Evolutionary conservation across 192 early-diverging fungal species (phyloP).

Genomic region (Mortierella hygrophila): DNA sequence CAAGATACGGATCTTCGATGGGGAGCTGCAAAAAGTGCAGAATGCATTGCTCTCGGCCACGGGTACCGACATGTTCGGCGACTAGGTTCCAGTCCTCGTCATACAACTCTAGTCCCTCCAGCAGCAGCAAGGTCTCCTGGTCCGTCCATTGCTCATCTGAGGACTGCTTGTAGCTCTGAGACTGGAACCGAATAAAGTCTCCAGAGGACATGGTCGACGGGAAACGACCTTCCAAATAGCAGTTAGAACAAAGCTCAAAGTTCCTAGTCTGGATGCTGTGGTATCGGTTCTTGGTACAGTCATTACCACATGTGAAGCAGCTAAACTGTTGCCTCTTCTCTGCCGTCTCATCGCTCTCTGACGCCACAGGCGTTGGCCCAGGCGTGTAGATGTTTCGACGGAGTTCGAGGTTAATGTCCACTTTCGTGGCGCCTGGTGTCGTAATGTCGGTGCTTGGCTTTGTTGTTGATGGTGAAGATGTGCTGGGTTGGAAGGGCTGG

Average conservation of each 20-base stretch:
- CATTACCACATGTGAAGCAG: conserved; percentile 89
- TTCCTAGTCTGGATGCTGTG: conserved; percentile 81
- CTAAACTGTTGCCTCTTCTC: conserved; percentile 64
- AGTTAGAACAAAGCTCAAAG: conserved; percentile 86
- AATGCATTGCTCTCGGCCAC: conserved; percentile 92
- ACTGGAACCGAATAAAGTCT: conserved; percentile 89
- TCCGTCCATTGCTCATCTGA: conserved; percentile 85
- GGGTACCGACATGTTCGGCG: conserved; percentile 92
- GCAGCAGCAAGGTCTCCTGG: conserved; percentile 85
- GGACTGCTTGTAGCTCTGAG: conserved; percentile 56
- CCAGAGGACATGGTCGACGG: conserved; percentile 82
- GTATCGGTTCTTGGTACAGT: conserved; percentile 85
- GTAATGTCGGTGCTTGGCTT: conserved; percentile 34
- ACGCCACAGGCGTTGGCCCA: conserved; percentile 27
- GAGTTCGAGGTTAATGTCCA: conserved; percentile 63
- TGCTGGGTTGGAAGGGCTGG: conserved; percentile 84
- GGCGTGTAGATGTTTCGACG: conserved; percentile 67
- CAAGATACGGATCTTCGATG: conserved; percentile 86
- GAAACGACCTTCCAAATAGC: conserved; percentile 95
- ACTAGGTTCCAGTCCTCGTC: conserved; percentile 95
- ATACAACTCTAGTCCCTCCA: conserved; percentile 95
- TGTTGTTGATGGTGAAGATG: conserved; percentile 24
- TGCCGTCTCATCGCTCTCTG: conserved; percentile 57
- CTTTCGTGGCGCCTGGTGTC: conserved; percentile 32
- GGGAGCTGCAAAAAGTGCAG: conserved; percentile 90